phyloP scores from a whole-genome alignment of 2,329 filamentous ascomycete genomes.

The Blumeria hordei region DNA sequence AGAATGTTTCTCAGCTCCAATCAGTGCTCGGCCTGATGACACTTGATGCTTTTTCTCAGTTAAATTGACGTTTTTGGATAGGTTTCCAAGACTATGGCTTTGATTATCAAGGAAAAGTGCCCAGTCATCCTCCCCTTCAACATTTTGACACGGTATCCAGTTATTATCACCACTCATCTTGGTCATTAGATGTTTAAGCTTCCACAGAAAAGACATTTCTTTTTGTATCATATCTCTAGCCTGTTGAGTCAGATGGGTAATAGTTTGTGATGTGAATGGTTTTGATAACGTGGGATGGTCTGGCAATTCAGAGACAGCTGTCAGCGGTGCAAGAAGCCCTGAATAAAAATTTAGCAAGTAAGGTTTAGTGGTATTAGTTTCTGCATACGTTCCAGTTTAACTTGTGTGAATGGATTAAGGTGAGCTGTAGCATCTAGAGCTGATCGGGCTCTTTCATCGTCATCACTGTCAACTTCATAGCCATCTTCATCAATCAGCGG shows the following conservation, averaged over 20 bases:
- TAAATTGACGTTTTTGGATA: conserved; percentile 6
- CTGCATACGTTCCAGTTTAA: conserved; percentile 43
- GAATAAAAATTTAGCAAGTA: conserved; percentile 13
- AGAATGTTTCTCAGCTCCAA: conserved; percentile 1
- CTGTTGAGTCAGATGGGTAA: conserved; percentile 46
- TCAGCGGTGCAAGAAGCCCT: conserved; percentile 56
- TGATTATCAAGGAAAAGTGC: conserved; percentile 21
- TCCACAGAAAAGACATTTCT: conserved; percentile 49
- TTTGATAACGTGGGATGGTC: conserved; percentile 50
- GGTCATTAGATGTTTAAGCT: conserved; percentile 49
- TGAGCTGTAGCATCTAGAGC: conserved; percentile 39
- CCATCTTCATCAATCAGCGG: conserved; percentile 53
- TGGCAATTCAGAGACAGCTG: conserved; percentile 48
- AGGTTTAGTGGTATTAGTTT: neutral
- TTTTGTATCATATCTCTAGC: conserved; percentile 48
- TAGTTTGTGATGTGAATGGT: conserved; percentile 49
- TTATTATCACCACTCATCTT: conserved; percentile 51
- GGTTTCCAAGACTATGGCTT: conserved; percentile 7
- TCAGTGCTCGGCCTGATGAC: conserved; percentile 7
- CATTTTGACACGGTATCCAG: conserved; percentile 35
- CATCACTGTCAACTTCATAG: conserved; percentile 49
- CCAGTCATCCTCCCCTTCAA: conserved; percentile 30
- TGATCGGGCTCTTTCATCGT: conserved; percentile 37
- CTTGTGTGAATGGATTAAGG: conserved; percentile 48
- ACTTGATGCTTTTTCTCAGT: conserved; percentile 11